phyloP scores from a whole-genome alignment of 192 early-diverging fungal species.

The Umbelopsis sp. region DNA sequence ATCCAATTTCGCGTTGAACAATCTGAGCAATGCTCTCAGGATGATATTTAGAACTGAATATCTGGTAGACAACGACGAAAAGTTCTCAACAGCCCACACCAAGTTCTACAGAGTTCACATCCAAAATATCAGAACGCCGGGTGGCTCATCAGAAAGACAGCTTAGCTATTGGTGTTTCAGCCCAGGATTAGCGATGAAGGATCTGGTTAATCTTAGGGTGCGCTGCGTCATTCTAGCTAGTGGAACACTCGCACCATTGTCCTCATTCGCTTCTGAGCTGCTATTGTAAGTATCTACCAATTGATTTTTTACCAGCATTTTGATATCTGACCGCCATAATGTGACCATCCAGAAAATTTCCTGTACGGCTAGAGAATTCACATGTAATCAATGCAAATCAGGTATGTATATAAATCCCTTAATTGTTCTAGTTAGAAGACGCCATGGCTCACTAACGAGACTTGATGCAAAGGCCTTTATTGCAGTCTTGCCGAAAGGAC shows the following conservation, averaged over 20 bases:
- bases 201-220: slow-evolving; percentile 34
- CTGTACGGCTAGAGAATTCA: slow-evolving; percentile 51
- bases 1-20: slow-evolving; percentile 20
- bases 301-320: not conserved
- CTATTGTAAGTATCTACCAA: slow-evolving; percentile 38
- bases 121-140: not conserved
- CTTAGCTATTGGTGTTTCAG: slow-evolving; percentile 67
- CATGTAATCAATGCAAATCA: slow-evolving; percentile 61
- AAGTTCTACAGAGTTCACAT: slow-evolving; percentile 7
- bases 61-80: not conserved
- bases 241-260: slow-evolving; percentile 66
- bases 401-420: slow-evolving; percentile 20
- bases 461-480: slow-evolving; percentile 35
- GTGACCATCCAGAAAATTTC: slow-evolving; percentile 27
- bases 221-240: slow-evolving; percentile 61
- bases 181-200: slow-evolving; percentile 60
- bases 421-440: not conserved
- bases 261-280: slow-evolving; percentile 58
- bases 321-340: not conserved
- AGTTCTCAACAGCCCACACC: not conserved
- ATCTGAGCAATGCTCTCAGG: slow-evolving; percentile 29
- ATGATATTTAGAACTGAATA: slow-evolving; percentile 21
- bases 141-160: not conserved
- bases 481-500: slow-evolving; percentile 44
- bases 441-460: not conserved